phyloP scores from a whole-genome alignment of 768 basidiomycete species.

The Suillus ampliporus region DNA sequence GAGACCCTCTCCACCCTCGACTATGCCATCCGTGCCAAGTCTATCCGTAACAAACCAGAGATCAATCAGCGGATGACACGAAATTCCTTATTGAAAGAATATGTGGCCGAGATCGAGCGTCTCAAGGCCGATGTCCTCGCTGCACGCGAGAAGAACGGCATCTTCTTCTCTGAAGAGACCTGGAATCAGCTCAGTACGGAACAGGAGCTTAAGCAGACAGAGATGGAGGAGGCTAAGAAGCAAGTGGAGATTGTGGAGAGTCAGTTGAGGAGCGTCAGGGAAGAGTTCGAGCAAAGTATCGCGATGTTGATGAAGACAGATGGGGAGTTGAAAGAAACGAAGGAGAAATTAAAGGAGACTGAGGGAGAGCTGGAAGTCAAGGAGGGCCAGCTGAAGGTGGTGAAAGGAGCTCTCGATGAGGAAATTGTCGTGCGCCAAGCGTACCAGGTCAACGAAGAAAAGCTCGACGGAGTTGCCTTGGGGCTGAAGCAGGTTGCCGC shows the following conservation, averaged over 20 bases:
- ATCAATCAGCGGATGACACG: slow-evolving; percentile 94
- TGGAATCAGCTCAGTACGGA: slow-evolving; percentile 85
- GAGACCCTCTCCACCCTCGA: slow-evolving; percentile 97
- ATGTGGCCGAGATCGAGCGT: slow-evolving; percentile 90
- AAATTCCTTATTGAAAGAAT: slow-evolving; percentile 91
- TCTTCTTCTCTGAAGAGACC: slow-evolving; percentile 89
- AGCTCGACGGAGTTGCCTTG: slow-evolving; percentile 73
- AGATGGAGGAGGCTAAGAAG: slow-evolving; percentile 82
- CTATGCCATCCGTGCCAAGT: slow-evolving; percentile 94
- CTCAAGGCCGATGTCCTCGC: slow-evolving; percentile 90
- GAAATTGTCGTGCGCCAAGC: slow-evolving; percentile 81
- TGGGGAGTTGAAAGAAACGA: slow-evolving; percentile 71
- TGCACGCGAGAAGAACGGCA: slow-evolving; percentile 94
- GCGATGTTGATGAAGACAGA: slow-evolving; percentile 75
- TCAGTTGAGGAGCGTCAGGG: slow-evolving; percentile 77
- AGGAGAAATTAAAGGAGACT: slow-evolving; percentile 57
- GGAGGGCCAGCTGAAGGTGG: slow-evolving; percentile 60
- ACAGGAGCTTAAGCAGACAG: slow-evolving; percentile 76
- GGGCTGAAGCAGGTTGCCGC: slow-evolving; percentile 67
- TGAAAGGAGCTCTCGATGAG: slow-evolving; percentile 72
- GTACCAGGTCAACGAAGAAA: slow-evolving; percentile 74
- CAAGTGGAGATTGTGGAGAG: slow-evolving; percentile 84
- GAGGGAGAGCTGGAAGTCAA: slow-evolving; percentile 57
- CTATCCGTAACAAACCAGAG: slow-evolving; percentile 94
- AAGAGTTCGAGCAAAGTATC: slow-evolving; percentile 93